A percentile compares a stretch with the other conserved stretches of the same genome.
Conservation (phyloP, 164 flowering plant species). For the Paratinospora sagittata region DNA sequence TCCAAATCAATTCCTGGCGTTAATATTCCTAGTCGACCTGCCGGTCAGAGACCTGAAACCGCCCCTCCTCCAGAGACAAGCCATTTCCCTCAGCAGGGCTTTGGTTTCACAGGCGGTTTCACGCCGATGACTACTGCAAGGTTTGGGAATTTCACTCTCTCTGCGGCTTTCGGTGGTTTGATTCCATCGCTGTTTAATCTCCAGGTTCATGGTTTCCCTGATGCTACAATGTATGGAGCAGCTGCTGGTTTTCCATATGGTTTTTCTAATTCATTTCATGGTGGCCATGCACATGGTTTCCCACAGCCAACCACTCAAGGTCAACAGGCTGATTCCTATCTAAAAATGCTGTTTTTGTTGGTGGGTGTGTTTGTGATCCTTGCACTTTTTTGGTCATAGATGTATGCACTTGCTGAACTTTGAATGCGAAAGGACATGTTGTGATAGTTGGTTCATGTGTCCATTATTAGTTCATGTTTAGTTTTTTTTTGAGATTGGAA, state of each 20-base stretch:
- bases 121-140: constrained; percentile 52
- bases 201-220: constrained; percentile 62
- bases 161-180: constrained; percentile 61
- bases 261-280: constrained; percentile 44
- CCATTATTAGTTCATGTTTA: constrained; percentile 9
- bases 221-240: constrained; percentile 50
- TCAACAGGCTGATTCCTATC: constrained; percentile 39
- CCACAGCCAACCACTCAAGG: constrained; percentile 36
- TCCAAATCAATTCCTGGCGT: constrained; percentile 56
- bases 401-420: not conserved
- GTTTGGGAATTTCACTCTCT: constrained; percentile 50
- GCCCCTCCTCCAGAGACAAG: constrained; percentile 48
- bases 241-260: constrained; percentile 52
- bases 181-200: constrained; percentile 54
- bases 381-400: constrained; percentile 46
- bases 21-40: constrained; percentile 61
- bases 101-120: constrained; percentile 59
- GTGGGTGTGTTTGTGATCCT: constrained; percentile 44
- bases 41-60: constrained; percentile 75
- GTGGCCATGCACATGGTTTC: constrained; percentile 42
- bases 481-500: not conserved
- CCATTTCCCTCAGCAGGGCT: constrained; percentile 39
- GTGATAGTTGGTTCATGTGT: constrained; percentile 9
- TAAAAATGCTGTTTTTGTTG: constrained; percentile 42
- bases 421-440: constrained; percentile 1